These are phyloP conservation scores for Penicillium verrucosum DNA, from an alignment of 2,329 filamentous ascomycete genomes.

Conservation along the genomic window DNA sequence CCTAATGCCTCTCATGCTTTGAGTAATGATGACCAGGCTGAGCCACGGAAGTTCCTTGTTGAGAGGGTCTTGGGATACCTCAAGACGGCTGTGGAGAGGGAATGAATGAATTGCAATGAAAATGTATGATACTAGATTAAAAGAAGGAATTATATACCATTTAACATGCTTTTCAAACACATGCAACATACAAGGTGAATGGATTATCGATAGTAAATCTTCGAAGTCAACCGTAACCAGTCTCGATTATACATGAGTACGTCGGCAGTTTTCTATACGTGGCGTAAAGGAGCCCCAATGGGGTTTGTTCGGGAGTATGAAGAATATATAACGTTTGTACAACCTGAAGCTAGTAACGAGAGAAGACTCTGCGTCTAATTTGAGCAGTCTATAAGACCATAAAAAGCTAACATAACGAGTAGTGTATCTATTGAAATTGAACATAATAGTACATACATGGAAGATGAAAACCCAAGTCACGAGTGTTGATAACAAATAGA, in stretches of 20 bases:
- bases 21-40: slow-evolving; percentile 36
- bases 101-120: neutral
- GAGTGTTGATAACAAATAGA: neutral
- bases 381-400: neutral
- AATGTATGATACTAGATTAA: neutral
- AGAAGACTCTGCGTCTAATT: neutral
- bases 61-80: slow-evolving; percentile 30
- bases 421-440: neutral
- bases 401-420: neutral
- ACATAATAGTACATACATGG: neutral
- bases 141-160: neutral
- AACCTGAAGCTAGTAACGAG: neutral
- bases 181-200: neutral
- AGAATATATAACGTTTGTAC: neutral
- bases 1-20: slow-evolving; percentile 38
- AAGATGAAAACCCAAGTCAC: neutral
- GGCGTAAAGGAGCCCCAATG: too few relatives aligned
- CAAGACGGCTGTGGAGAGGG: slow-evolving; percentile 4
- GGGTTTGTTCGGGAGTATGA: neutral
- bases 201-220: neutral
- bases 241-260: neutral
- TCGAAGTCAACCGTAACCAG: neutral
- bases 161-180: neutral
- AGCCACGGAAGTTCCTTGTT: slow-evolving; percentile 26
- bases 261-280: neutral